Evolutionary conservation across 23 red algal species (phyloP).

Genomic region (Agarophyton chilense): DNA sequence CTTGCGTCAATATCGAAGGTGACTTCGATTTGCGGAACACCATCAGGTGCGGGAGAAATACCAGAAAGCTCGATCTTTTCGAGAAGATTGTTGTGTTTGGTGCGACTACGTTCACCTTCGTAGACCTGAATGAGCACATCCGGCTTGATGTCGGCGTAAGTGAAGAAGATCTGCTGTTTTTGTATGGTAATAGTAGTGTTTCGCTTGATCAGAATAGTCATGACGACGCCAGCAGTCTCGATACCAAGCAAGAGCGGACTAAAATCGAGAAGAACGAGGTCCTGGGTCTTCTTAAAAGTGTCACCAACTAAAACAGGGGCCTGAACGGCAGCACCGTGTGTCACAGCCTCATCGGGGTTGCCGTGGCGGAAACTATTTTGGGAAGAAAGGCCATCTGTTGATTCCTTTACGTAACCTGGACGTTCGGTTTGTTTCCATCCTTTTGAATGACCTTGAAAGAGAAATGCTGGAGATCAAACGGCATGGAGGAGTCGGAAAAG

Average conservation of each 20-base stretch:
- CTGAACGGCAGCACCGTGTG: no score
- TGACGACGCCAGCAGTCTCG: no score
- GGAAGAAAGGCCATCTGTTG: constrained; percentile 88
- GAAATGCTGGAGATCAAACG: constrained; percentile 98
- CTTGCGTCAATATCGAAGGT: no score
- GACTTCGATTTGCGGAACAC: constrained; percentile 77
- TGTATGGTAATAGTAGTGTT: no score
- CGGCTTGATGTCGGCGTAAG: constrained; percentile 71
- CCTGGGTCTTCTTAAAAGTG: no score
- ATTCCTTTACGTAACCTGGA: constrained; percentile 84
- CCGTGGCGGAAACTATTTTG: constrained; percentile 94
- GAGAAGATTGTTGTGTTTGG: constrained; percentile 79
- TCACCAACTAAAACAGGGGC: no score
- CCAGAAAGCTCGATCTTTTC: constrained; percentile 82
- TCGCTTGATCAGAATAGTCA: no score
- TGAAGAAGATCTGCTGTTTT: constrained; percentile 78
- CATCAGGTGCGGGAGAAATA: constrained; percentile 76
- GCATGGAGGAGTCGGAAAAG: constrained; percentile 90
- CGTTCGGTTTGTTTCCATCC: constrained; percentile 92
- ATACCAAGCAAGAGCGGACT: no score
- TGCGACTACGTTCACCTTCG: no score
- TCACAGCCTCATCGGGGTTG: no score
- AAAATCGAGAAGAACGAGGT: no score
- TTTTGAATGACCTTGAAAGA: constrained; percentile 90
- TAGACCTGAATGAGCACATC: no score